Evolutionary conservation across 129 eudicot species (phyloP).

Genomic region (Scalesia atractyloides): DNA sequence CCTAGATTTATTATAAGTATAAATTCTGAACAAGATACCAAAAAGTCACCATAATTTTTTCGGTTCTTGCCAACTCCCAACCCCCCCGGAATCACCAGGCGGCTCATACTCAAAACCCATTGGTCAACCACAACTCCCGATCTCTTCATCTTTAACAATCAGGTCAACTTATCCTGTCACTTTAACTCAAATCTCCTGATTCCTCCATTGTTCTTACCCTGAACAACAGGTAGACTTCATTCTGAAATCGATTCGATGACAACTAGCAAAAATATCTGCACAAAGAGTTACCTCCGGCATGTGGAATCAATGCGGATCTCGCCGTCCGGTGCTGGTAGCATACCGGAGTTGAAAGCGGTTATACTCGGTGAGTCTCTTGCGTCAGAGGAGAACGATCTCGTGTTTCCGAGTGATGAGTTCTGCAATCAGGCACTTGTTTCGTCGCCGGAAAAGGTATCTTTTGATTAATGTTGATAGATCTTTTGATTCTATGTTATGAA

Average conservation of each 20-base stretch:
- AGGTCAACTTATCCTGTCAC: too few relatives aligned
- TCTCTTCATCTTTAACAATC: too few relatives aligned
- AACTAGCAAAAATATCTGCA: conserved; percentile 15
- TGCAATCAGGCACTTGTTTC: conserved; percentile 49
- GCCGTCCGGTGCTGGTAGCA: conserved; percentile 68
- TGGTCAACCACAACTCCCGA: too few relatives aligned
- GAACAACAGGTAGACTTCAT: too few relatives aligned
- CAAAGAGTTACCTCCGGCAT: conserved; percentile 57
- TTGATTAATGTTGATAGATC: not conserved
- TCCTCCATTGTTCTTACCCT: too few relatives aligned
- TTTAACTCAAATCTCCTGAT: too few relatives aligned
- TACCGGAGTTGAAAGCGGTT: conserved; percentile 59
- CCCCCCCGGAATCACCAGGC: too few relatives aligned
- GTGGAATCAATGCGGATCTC: conserved; percentile 57
- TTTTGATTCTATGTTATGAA: not conserved
- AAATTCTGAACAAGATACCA: too few relatives aligned
- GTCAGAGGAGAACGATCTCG: conserved; percentile 70
- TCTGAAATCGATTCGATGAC: conserved; percentile 20
- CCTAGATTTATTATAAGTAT: too few relatives aligned
- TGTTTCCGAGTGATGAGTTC: conserved; percentile 54
- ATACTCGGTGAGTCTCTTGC: conserved; percentile 81
- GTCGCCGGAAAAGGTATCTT: conserved; percentile 52
- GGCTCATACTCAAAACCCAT: too few relatives aligned
- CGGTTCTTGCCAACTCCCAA: too few relatives aligned
- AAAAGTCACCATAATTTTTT: too few relatives aligned